phyloP scores from a whole-genome alignment of 352 stramenopile genomes.

The Bremia lactucae region DNA sequence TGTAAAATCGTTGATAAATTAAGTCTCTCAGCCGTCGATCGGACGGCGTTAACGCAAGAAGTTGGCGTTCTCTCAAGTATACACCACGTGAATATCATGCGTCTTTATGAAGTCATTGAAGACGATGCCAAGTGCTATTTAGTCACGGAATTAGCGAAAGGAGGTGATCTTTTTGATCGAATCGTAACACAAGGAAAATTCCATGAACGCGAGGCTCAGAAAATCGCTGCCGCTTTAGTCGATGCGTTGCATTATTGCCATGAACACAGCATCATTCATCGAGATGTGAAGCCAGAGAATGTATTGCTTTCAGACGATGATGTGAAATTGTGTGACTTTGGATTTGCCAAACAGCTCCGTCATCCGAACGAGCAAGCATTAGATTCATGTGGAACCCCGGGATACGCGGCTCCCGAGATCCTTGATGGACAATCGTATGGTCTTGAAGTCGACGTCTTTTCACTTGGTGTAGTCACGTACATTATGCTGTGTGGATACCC shows the following conservation, averaged over 20 bases:
- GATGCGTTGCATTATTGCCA: constrained; percentile 90
- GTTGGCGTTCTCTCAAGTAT: constrained; percentile 59
- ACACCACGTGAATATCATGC: constrained; percentile 85
- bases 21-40: constrained; percentile 60
- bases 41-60: constrained; percentile 60
- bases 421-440: constrained; percentile 74
- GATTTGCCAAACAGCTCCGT: constrained; percentile 65
- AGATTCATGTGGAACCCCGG: constrained; percentile 75
- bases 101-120: constrained; percentile 89
- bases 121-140: constrained; percentile 95
- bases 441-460: constrained; percentile 82
- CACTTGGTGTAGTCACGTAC: constrained; percentile 82
- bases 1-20: constrained; percentile 84
- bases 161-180: constrained; percentile 82
- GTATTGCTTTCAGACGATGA: constrained; percentile 61
- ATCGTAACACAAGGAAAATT: constrained; percentile 81
- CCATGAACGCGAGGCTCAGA: constrained; percentile 47
- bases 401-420: constrained; percentile 78
- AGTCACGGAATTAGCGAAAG: constrained; percentile 92
- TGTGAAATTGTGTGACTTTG: constrained; percentile 83
- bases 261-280: constrained; percentile 74
- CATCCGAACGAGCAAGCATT: constrained; percentile 51
- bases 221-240: constrained; percentile 59
- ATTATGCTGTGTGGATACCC: constrained; percentile 84
- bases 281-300: constrained; percentile 83